Base-by-base conservation (phyloP, 768 basidiomycete genomes). In the Tephrocybe sp. region DNA sequence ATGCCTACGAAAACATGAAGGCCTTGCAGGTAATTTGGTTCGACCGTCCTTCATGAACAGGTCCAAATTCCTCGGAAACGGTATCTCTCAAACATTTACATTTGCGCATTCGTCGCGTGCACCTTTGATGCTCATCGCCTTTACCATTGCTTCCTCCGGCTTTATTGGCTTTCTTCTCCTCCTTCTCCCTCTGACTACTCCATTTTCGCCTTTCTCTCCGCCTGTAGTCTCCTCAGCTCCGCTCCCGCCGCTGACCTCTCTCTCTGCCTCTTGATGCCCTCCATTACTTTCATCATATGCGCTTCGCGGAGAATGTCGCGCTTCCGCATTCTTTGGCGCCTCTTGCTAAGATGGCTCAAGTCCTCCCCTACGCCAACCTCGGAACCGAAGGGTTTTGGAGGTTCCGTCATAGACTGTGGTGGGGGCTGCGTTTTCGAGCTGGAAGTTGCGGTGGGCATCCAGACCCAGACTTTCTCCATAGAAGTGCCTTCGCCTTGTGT, bases 281-380 rank as follows among this genome's bases (percentile, higher is more conserved):
- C 51, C 12, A 49, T 23, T n/a, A 50, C 67, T 48, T 64, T 63
- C 68, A 78, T 58, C 67, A 66, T 69, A 51, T 53, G 57, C 17
- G 79, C 61, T 33, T 80, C 77, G 43, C 64, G 64, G 51, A 65
- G 59, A 3, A 85, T 72, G 62, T 79, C 80, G 48, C 54, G 67
- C 41, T 66, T 62, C 50, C 85, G 64, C 20, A 76, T 73, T 14
- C 73, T 65, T 53, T 73, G 75, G 56, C 84, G 67, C 49, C 82
- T 70, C 58, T 69, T 78, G 65, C 76, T 88, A 50, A 87, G 65
- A 62, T 86, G 83, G 6, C 73, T 69, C 62, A 73, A 74, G 57
- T 87, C 83, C 42, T 71, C 72, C 4, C 73, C 76, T 4, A 73
- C 68, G 4, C 77, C 81, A 10, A 81, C 73, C 42, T 76, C 74